Evolutionary conservation across 2,329 filamentous ascomycete species (phyloP), one percentile per base, ranked within the genome.

Genomic region (Verticillium isaacii): DNA sequence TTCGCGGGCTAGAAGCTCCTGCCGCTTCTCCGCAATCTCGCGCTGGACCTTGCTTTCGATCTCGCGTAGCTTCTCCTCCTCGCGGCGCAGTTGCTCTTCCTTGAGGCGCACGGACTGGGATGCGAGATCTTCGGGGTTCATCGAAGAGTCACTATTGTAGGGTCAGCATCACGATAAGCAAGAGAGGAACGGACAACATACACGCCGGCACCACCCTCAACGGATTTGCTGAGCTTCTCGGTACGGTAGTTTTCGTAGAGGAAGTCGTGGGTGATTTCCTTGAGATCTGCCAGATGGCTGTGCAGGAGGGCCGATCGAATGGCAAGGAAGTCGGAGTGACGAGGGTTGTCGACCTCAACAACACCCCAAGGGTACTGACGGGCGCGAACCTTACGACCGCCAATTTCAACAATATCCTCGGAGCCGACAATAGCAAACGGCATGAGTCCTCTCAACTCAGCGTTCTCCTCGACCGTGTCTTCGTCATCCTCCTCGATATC

Each of bases 171-270:
- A 79, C 74, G 60, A 63, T 57, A 58, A 29, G 23, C 5, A n/a
- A 32, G 36, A 61, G 9, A 12, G 4, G 12, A 25, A 14, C 57
- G 56, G 54, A 62, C 65, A 64, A 92, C 93, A 70, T 91, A 97
- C 93, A 88, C 87, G 86, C 88, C 86, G 79, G 88, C 85, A 80
- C 91, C 91, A 77, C 92, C 92, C 75, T 97, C 93, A 70, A 99
- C 95, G 76, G 93, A 97, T 92, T 98, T 99, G 84, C 92, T 96
- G 72, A 99, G 91, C 85, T 98, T 98, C 91, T 99, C 95, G 74
- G 95, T 99, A 92, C 95, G 93, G 86, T 99, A 99, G 82, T 99
- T 99, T 78, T 99, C 95, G 82, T 99, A 99, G 67, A 99, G 83
- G 89, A 99, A 99, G 79, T 99, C 95, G 79, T 99, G 95, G 59